Evolutionary conservation across 2,329 filamentous ascomycete species (phyloP).

Genomic region (Chalaropsis ovoidea): DNA sequence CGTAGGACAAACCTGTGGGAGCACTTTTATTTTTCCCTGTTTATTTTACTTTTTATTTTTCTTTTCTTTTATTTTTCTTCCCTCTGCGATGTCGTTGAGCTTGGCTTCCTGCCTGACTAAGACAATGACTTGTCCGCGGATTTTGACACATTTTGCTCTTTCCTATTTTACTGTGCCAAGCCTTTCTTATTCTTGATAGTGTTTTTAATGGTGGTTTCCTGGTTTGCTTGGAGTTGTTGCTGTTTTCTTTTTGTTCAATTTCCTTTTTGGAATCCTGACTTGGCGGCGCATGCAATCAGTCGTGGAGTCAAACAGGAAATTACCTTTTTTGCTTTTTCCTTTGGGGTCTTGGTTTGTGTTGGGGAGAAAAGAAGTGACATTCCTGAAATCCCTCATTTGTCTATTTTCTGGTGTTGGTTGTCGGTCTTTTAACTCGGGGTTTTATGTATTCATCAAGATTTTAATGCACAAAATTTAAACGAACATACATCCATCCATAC

Average conservation of each 20-base stretch:
- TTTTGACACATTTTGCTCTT: neutral
- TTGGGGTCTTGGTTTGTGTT: conserved; percentile 2
- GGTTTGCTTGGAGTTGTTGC: conserved; percentile 9
- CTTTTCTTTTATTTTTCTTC: neutral
- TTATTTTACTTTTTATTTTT: neutral
- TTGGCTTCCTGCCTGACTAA: neutral
- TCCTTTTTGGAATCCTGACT: conserved; percentile 1
- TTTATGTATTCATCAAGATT: neutral
- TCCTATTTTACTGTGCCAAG: neutral
- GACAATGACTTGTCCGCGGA: neutral
- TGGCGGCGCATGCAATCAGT: neutral
- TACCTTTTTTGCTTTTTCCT: neutral
- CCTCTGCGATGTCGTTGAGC: neutral
- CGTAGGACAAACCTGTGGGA: neutral
- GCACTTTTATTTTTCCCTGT: neutral
- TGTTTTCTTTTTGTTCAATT: conserved; percentile 1
- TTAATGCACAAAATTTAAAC: neutral
- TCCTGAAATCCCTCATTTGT: conserved; percentile 7
- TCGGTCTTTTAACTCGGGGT: conserved; percentile 3
- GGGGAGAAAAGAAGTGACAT: conserved; percentile 9
- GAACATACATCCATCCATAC: neutral
- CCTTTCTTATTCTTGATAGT: neutral
- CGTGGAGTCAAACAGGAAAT: neutral
- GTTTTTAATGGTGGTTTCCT: conserved; percentile 3
- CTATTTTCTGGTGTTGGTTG: neutral